Evolutionary conservation across 371 early-diverging fungal species (phyloP).

Genomic region (Syncephalastrum racemosum): DNA sequence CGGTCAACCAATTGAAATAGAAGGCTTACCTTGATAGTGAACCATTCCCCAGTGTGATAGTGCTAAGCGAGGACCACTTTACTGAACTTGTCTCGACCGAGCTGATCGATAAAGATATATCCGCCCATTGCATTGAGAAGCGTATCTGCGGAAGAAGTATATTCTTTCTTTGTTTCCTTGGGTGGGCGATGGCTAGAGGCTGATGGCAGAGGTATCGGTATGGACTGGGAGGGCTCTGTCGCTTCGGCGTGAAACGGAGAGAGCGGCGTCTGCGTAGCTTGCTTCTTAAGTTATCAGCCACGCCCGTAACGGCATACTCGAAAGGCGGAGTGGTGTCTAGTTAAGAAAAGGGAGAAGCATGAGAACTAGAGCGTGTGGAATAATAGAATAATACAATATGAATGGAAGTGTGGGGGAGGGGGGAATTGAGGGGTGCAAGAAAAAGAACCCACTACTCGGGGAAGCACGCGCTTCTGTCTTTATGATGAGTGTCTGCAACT

Average conservation of each 20-base stretch:
- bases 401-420: neutral
- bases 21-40: slow-evolving; percentile 47
- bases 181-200: neutral
- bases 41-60: slow-evolving; percentile 59
- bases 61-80: slow-evolving; percentile 83
- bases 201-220: neutral
- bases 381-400: too few relatives aligned
- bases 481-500: too few relatives aligned
- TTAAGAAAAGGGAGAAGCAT: too few relatives aligned
- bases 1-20: neutral
- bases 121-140: slow-evolving; percentile 65
- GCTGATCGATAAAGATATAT: slow-evolving; percentile 71
- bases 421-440: too few relatives aligned
- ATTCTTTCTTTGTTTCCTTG: neutral
- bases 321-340: too few relatives aligned
- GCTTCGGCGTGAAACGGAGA: neutral
- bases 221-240: neutral
- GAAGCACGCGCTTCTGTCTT: too few relatives aligned
- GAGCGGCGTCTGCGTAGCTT: too few relatives aligned
- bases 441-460: too few relatives aligned
- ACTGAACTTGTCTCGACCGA: slow-evolving; percentile 89
- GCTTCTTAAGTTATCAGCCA: too few relatives aligned
- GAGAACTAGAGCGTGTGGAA: neutral
- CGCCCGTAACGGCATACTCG: too few relatives aligned
- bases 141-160: slow-evolving; percentile 54